Evolutionary conservation across 2,329 filamentous ascomycete species (phyloP), one percentile per base, ranked within the genome.

Genomic region (Phyllosticta citriasiana): DNA sequence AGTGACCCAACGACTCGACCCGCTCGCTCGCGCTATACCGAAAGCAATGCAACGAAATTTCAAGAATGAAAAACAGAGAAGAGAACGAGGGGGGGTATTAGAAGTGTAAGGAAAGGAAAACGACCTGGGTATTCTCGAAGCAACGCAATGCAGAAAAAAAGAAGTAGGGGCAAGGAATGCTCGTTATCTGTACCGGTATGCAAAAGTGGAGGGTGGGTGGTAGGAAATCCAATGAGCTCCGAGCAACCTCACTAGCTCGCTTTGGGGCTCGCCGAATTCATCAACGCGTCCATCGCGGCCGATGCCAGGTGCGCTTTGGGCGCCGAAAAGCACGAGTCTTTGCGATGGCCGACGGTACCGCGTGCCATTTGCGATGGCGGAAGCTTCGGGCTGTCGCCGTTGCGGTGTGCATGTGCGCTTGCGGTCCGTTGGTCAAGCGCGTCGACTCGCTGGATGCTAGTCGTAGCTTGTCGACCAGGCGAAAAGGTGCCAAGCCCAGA

Each of bases 361-460:
- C 40, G 40, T n/a, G 40, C 14, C 40, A n/a, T 47, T 47, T 47
- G 40, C 40, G 40, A 47, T 6, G 40, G n/a, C n/a, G 40, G n/a
- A 19, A 47, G 40, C 12, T 47, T 6, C 7, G 40, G n/a, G 40
- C 19, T 22, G 19, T 2, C 16, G n/a, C n/a, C 40, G 16, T n/a
- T 47, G 40, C 6, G n/a, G 12, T 19, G 40, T 2, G 40, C 2
- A n/a, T 6, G 6, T 16, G 40, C 40, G 16, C 40, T n/a, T 16
- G 40, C 6, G 40, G 14, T 47, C 14, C 35, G 53, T 33, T 60
- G 33, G 1, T 35, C 53, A 22, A 9, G 12, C n/a, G 24, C 58
- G 24, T 60, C 58, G 33, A 60, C 22, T 25, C 55, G 58, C 16
- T 60, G 58, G 12, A 60, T 47, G 40, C 58, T 60, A 12, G 53